phyloP scores from a whole-genome alignment of 2,329 filamentous ascomycete species.

The Dothiorella sarmentorum region DNA sequence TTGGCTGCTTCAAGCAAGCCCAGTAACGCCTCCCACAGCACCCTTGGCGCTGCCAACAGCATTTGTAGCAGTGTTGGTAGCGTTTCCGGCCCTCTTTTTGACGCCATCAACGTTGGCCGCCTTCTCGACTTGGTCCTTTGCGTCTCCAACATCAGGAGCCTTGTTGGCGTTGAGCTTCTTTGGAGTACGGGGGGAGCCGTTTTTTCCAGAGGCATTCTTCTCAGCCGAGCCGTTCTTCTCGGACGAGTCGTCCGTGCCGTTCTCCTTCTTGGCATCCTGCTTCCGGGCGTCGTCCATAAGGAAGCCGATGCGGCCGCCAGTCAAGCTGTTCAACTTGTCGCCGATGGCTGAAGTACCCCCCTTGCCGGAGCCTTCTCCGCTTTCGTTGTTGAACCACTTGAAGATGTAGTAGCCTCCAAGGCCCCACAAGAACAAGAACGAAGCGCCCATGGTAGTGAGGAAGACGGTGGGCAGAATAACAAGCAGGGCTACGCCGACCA shows the following conservation, averaged over 20 bases:
- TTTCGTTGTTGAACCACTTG: constrained; percentile 39
- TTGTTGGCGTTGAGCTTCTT: background rate
- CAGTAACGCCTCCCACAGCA: constrained; percentile 26
- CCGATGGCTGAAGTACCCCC: constrained; percentile 38
- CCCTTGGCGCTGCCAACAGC: constrained; percentile 26
- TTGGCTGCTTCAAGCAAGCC: constrained; percentile 16
- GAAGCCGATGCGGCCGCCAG: constrained; percentile 37
- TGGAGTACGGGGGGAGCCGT: background rate
- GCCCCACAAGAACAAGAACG: constrained; percentile 66
- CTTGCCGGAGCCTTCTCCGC: constrained; percentile 28
- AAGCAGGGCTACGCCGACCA: constrained; percentile 62
- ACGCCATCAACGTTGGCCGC: constrained; percentile 9
- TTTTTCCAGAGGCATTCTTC: background rate
- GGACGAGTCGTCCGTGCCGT: constrained; percentile 15
- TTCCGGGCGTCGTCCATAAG: constrained; percentile 29
- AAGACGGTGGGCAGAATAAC: constrained; percentile 67
- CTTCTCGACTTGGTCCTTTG: constrained; percentile 19
- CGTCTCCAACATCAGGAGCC: constrained; percentile 22
- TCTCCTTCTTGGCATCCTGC: background rate
- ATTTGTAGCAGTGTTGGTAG: constrained; percentile 12
- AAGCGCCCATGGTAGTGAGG: constrained; percentile 59
- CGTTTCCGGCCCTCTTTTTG: constrained; percentile 6
- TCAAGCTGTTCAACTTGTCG: constrained; percentile 41
- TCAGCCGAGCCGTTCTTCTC: background rate
- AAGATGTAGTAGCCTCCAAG: constrained; percentile 56